Conservation (phyloP, 495 filamentous ascomycete species). For the Pseudevernia furfuracea region DNA sequence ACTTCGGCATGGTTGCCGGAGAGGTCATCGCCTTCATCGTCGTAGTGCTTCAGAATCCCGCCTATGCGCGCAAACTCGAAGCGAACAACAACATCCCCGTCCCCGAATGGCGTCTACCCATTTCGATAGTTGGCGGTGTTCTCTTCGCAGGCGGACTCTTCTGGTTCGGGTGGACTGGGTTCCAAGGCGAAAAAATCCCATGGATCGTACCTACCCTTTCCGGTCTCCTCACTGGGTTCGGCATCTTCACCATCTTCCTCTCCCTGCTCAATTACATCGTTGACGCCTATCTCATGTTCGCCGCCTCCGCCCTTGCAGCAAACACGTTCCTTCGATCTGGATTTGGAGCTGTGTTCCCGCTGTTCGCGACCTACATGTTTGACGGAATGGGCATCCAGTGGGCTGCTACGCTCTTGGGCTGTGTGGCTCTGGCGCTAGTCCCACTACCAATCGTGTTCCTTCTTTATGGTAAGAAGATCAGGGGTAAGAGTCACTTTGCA, state of each 20-base stretch:
- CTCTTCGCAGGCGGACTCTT: constrained; percentile 54
- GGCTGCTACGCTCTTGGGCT: constrained; percentile 34
- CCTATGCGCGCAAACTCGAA: constrained; percentile 45
- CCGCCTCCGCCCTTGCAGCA: constrained; percentile 56
- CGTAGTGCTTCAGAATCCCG: constrained; percentile 40
- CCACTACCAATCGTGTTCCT: constrained; percentile 27
- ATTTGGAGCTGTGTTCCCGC: constrained; percentile 52
- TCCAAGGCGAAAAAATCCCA: constrained; percentile 28
- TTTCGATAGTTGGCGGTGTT: constrained; percentile 49
- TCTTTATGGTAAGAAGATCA: constrained; percentile 32
- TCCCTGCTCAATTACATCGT: constrained; percentile 57
- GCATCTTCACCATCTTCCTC: constrained; percentile 51
- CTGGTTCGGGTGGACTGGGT: constrained; percentile 58
- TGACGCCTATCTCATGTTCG: constrained; percentile 53
- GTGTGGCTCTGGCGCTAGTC: constrained; percentile 33
- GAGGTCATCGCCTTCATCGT: constrained; percentile 40
- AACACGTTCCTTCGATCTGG: constrained; percentile 59
- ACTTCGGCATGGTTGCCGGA: constrained; percentile 52
- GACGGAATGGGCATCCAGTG: constrained; percentile 33
- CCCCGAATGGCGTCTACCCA: constrained; percentile 52
- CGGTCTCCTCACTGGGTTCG: constrained; percentile 45
- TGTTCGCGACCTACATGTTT: constrained; percentile 28
- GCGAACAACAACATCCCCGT: constrained; percentile 43
- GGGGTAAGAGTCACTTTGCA: constrained; percentile 34
- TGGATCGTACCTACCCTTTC: constrained; percentile 46